Base-by-base conservation (phyloP, 345 rosid species). In the Turritis glabra region DNA sequence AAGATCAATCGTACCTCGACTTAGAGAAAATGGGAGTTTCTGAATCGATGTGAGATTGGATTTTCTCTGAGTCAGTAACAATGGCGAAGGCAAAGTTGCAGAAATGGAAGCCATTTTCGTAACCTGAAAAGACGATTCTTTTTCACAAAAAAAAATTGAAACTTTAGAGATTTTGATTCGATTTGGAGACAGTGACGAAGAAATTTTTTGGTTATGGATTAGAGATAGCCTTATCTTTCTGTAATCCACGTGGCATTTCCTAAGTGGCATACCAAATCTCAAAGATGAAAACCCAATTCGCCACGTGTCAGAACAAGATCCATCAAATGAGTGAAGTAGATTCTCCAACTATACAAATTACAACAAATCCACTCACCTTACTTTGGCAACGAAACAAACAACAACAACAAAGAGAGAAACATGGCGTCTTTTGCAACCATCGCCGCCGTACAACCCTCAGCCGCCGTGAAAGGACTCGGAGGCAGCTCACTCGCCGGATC, bases 381-480 rank as follows among this genome's bases (percentile, higher is more conserved):
- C 75, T 46, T 44, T 47, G 69, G 27, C 52, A 65, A 19, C 47
- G 37, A 63, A 27, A 19, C 47, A 47, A 63, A 27, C 15, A 64
- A 27, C 23, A n/a, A n/a, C 33, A 9, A 64, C 7, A 18, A 44
- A 62, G 37, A 21, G 77, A 78, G 79, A 76, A 80, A 71, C 52
- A 88, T 94, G 98, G 95, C 97, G 71, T 89, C 97, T 59, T 81
- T 91, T 32, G 84, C 91, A 71, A 86, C 89, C 59, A 64, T 89
- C 26, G 84, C 88, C 50, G 77, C 87, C 5, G 80, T 80, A 1
- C 90, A 89, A 51, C 91, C 96, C 4, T 80, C 81, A 8, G 26
- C 80, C 47, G 54, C 88, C 77, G 73, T 94, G 58, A 87, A 88
- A 79, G 97, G 90, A 80, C 91, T 89, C 1, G 83, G 83, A 14